These are phyloP conservation scores for Nicotiana sylvestris DNA, from an alignment of 257 asterid genomes.

Conservation along the genomic window DNA sequence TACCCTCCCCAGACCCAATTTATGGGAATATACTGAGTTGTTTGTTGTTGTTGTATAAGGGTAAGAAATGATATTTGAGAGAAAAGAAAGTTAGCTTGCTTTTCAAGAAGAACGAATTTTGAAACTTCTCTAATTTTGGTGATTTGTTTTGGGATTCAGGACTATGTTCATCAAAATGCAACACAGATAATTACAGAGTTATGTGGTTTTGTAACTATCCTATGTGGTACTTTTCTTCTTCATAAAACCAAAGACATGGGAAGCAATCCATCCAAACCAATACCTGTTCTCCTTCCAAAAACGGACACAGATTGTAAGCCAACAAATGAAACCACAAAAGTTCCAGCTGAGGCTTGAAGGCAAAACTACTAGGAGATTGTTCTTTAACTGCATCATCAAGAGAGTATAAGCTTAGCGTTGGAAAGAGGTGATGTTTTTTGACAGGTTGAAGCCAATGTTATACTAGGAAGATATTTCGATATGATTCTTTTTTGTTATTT, in stretches of 20 bases:
- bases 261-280: neutral
- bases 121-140: neutral
- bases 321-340: neutral
- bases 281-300: neutral
- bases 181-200: slow-evolving; percentile 59
- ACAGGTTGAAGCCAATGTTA: neutral
- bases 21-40: no score
- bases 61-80: no score
- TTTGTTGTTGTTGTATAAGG: no score
- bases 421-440: neutral
- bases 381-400: neutral
- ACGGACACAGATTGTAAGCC: neutral
- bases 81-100: no score
- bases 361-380: neutral
- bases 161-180: slow-evolving; percentile 52
- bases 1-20: no score
- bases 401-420: neutral
- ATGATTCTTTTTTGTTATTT: neutral
- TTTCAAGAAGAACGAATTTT: neutral
- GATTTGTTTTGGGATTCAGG: slow-evolving; percentile 33
- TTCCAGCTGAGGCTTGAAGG: neutral
- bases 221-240: slow-evolving; percentile 73
- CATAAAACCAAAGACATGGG: slow-evolving; percentile 92
- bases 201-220: slow-evolving; percentile 71
- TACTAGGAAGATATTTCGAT: neutral